phyloP scores from a whole-genome alignment of 352 stramenopile species.

The Globisporangium mamillatum region DNA sequence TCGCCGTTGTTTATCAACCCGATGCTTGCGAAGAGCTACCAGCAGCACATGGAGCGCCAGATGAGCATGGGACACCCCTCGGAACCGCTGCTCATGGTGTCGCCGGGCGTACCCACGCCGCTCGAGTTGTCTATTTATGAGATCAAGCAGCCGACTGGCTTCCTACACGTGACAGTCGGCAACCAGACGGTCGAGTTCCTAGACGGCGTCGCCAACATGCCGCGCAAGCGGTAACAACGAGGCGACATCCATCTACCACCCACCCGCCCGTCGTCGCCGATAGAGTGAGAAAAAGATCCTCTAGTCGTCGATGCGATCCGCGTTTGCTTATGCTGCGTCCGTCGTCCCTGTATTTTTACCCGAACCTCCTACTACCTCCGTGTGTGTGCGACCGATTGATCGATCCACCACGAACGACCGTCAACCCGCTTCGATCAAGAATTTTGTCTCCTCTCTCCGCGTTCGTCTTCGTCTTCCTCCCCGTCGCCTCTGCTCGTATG shows the following conservation, averaged over 20 bases:
- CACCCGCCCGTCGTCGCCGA: not conserved
- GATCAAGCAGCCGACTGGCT: constrained; percentile 77
- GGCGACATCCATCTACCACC: not conserved
- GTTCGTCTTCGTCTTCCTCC: constrained; percentile 1
- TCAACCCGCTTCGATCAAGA: constrained; percentile 5
- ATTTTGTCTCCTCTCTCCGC: constrained; percentile 10
- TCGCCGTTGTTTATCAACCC: constrained; percentile 59
- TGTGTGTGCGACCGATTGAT: not conserved
- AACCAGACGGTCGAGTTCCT: constrained; percentile 86
- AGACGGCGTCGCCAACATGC: constrained; percentile 81
- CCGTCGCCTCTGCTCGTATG: not conserved
- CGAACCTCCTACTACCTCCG: not conserved
- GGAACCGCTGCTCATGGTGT: constrained; percentile 57
- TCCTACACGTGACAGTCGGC: constrained; percentile 73
- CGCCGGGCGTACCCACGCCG: constrained; percentile 64
- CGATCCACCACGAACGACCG: not conserved
- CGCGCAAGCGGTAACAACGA: constrained; percentile 61
- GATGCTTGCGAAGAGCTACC: constrained; percentile 63
- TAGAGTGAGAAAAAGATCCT: not conserved
- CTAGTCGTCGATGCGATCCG: not conserved
- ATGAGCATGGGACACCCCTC: constrained; percentile 32
- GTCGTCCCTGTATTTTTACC: constrained; percentile 7
- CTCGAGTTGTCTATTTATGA: constrained; percentile 85
- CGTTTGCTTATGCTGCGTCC: not conserved
- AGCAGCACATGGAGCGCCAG: constrained; percentile 37